These are phyloP conservation scores for Phialocephala sp. DNA, from an alignment of 2,329 filamentous ascomycete genomes.

Conservation along the genomic window DNA sequence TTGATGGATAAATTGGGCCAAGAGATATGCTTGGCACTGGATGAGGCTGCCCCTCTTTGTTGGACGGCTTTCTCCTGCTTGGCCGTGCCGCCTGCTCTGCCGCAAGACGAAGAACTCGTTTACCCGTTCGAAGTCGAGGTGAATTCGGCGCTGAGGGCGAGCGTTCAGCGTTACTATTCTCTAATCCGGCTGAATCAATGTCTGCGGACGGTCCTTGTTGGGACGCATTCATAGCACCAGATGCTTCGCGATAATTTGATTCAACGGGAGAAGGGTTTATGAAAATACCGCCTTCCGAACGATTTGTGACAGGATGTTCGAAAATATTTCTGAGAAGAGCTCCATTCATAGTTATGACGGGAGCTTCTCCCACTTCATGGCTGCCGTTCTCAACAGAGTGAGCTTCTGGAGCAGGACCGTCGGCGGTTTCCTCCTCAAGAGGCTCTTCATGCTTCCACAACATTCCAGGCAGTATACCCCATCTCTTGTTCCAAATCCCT, in stretches of 20 bases:
- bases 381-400: constrained; percentile 28
- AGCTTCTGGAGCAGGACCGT: constrained; percentile 26
- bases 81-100: constrained; percentile 21
- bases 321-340: constrained; percentile 27
- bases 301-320: too few species aligned
- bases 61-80: constrained; percentile 22
- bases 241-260: constrained; percentile 27
- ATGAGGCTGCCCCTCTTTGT: constrained; percentile 24
- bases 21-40: constrained; percentile 28
- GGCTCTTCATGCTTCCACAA: constrained; percentile 42
- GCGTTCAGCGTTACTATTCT: constrained; percentile 24
- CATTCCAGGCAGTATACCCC: constrained; percentile 40
- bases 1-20: constrained; percentile 32
- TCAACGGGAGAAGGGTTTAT: constrained; percentile 18
- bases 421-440: constrained; percentile 24
- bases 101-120: constrained; percentile 27
- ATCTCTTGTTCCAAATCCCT: constrained; percentile 41
- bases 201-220: constrained; percentile 22
- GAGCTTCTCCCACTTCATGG: constrained; percentile 25
- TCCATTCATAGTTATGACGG: too few species aligned
- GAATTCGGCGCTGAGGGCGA: constrained; percentile 28
- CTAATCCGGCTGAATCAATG: constrained; percentile 25
- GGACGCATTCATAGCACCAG: constrained; percentile 21
- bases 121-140: constrained; percentile 26
- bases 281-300: too few species aligned